phyloP scores from a whole-genome alignment of 1,284 basidiomycete species.

The Cystobasidium sp. region DNA sequence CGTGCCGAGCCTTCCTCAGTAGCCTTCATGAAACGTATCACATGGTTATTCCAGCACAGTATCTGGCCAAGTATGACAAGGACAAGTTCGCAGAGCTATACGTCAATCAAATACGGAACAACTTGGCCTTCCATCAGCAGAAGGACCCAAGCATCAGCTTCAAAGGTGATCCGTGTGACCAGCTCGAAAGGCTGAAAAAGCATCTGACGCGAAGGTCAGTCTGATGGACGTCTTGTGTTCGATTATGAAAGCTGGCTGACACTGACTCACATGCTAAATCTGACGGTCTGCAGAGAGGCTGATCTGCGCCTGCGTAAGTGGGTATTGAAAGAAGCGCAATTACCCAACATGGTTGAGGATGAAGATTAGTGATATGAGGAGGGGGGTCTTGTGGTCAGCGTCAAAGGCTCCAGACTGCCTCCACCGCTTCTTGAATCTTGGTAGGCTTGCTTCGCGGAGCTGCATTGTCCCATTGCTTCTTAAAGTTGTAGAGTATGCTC shows the following conservation, averaged over 20 bases:
- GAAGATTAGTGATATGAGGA: background rate
- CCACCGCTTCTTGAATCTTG: background rate
- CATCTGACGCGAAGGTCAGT: conserved; percentile 35
- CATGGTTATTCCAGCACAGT: conserved; percentile 23
- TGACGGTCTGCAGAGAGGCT: conserved; percentile 21
- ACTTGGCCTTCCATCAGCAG: conserved; percentile 32
- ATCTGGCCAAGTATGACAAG: conserved; percentile 14
- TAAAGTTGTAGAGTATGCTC: no score
- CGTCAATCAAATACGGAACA: conserved; percentile 16
- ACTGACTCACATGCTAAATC: background rate
- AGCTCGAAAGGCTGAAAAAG: conserved; percentile 25
- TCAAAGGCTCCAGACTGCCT: no score
- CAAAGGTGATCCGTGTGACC: conserved; percentile 12
- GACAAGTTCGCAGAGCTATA: background rate
- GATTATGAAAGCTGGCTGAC: background rate
- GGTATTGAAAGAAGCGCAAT: conserved; percentile 9
- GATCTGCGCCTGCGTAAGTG: conserved; percentile 33
- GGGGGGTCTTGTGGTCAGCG: background rate
- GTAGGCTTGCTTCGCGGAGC: background rate
- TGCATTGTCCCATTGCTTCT: no score
- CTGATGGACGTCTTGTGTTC: background rate
- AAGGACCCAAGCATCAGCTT: conserved; percentile 29
- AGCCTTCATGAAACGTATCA: conserved; percentile 22
- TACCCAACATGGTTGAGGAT: background rate
- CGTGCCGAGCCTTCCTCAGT: conserved; percentile 12